Evolutionary conservation across 2,329 filamentous ascomycete genomes (phyloP), one percentile per base, ranked within the genome.

Genomic region (Aspergillus sclerotialis): DNA sequence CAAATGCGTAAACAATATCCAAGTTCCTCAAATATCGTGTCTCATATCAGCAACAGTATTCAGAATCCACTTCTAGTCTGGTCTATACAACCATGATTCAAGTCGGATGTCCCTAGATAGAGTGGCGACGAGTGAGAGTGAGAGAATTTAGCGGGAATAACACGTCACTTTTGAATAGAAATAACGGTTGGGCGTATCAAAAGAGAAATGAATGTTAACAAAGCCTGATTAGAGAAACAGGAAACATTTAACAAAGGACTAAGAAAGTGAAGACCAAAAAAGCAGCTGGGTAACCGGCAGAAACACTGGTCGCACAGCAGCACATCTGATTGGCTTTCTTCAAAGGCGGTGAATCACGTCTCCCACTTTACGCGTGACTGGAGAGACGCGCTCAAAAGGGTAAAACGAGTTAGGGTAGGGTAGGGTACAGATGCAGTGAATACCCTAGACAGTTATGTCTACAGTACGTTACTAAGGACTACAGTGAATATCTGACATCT

Each of bases 351-450:
- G 28, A 44, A 21, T 3, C n/a, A 21, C 30, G 31, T 23, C 13
- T 25, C 30, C 38, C 41, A 50, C 47, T 50, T 46, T 48, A 49
- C 46, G 46, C 46, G 46, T 32, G 16, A 9, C 31, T 5, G 26
- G n/a, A 32, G n/a, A 36, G 33, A 45, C 43, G 43, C 45, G 46
- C 37, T 18, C n/a, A n/a, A n/a, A n/a, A n/a, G n/a, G n/a, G n/a
- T n/a, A n/a, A n/a, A n/a, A n/a, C n/a, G n/a, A n/a, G n/a, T n/a
- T n/a, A n/a, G n/a, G n/a, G n/a, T n/a, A n/a, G n/a, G n/a, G n/a
- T n/a, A n/a, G n/a, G n/a, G n/a, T n/a, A n/a, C n/a, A n/a, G n/a
- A n/a, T n/a, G n/a, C n/a, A n/a, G n/a, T n/a, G n/a, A n/a, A n/a
- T 35, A 17, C 6, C 18, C n/a, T 16, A 11, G 15, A 29, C 28